Evolutionary conservation across 1,284 basidiomycete species (phyloP).

Genomic region (Bondarzewia mesenterica): DNA sequence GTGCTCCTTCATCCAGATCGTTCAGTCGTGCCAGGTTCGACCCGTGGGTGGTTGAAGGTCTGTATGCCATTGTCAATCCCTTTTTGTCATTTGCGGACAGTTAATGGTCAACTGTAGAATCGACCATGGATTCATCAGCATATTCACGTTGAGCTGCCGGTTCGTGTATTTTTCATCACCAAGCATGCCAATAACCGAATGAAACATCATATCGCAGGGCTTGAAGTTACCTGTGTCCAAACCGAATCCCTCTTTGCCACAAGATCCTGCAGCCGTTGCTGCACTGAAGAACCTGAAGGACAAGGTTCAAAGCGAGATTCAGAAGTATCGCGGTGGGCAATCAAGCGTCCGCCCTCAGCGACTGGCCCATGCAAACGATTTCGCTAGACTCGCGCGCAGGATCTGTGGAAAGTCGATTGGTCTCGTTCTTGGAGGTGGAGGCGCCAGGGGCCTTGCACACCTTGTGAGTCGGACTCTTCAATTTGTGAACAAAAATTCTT

Average conservation of each 20-base stretch:
- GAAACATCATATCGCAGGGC: constrained; percentile 37
- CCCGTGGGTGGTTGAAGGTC: constrained; percentile 95
- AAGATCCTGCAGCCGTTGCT: constrained; percentile 84
- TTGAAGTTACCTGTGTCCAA: constrained; percentile 62
- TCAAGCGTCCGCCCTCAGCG: constrained; percentile 66
- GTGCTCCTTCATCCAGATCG: constrained; percentile 91
- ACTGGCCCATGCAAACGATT: constrained; percentile 83
- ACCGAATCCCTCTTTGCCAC: constrained; percentile 34
- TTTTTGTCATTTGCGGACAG: too few species aligned
- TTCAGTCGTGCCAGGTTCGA: constrained; percentile 85
- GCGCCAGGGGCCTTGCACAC: constrained; percentile 92
- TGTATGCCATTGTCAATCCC: too few species aligned
- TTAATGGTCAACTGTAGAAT: constrained; percentile 54
- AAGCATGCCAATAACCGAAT: neutral
- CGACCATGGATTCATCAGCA: constrained; percentile 95
- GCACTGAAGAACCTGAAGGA: constrained; percentile 89
- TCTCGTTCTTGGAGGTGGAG: constrained; percentile 92
- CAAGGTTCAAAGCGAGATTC: constrained; percentile 83
- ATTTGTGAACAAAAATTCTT: too few species aligned
- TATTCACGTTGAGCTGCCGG: constrained; percentile 83
- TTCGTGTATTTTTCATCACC: constrained; percentile 27
- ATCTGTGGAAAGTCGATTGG: constrained; percentile 93
- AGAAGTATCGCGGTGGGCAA: constrained; percentile 74
- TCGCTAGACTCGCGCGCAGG: constrained; percentile 84
- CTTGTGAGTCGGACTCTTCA: too few species aligned